Conservation (phyloP, 495 filamentous ascomycete species). For the Penicillium longicatenatum region DNA sequence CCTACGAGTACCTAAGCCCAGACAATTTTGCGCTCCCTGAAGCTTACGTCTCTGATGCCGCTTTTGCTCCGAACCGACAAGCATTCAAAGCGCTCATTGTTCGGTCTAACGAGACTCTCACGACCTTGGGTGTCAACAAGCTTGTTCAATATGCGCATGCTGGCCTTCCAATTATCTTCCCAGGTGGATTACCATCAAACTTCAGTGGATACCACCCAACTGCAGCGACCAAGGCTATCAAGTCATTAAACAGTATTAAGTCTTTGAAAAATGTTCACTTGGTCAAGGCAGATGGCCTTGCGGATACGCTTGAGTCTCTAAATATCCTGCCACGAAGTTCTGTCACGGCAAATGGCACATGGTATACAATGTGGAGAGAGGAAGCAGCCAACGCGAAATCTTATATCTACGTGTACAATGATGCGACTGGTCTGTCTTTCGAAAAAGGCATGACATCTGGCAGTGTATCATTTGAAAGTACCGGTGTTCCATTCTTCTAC, state of each 20-base stretch:
- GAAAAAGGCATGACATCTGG: not conserved
- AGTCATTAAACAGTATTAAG: not conserved
- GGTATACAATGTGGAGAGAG: conserved; percentile 38
- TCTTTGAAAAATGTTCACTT: conserved; percentile 4
- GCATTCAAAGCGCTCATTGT: conserved; percentile 50
- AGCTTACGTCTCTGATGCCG: conserved; percentile 34
- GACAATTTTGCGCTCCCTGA: conserved; percentile 45
- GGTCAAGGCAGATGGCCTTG: not conserved
- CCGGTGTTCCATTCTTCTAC: conserved; percentile 36
- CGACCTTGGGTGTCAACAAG: conserved; percentile 31
- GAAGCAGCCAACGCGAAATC: conserved; percentile 22
- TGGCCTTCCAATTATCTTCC: conserved; percentile 33
- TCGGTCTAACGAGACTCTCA: conserved; percentile 39
- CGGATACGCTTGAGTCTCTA: conserved; percentile 15
- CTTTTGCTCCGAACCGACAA: conserved; percentile 41
- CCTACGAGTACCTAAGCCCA: conserved; percentile 51
- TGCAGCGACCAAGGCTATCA: not conserved
- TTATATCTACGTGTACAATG: conserved; percentile 45
- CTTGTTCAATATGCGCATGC: conserved; percentile 40
- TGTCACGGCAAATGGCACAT: conserved; percentile 32
- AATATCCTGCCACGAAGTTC: conserved; percentile 26
- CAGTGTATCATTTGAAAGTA: conserved; percentile 14
- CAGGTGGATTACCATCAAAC: conserved; percentile 10
- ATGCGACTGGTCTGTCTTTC: conserved; percentile 14
- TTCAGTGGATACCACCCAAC: conserved; percentile 7